Evolutionary conservation across 495 filamentous ascomycete species (phyloP).

Genomic region (Tuber magnatum): DNA sequence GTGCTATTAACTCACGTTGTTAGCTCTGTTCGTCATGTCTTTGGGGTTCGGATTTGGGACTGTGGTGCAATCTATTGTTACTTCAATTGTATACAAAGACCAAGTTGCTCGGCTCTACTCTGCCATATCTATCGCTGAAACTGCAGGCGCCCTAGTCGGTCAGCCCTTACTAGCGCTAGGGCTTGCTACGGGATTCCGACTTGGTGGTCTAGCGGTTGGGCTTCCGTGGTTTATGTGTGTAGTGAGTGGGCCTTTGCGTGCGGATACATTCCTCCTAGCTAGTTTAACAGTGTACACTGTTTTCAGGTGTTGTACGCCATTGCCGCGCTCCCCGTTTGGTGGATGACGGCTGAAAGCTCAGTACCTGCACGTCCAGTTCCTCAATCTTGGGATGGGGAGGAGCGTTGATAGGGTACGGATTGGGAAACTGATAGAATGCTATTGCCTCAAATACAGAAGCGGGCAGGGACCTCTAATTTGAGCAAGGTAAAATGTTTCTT

Average conservation of each 20-base stretch:
- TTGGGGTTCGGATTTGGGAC: slow-evolving; percentile 4
- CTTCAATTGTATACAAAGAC: slow-evolving; percentile 6
- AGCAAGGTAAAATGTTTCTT: neutral
- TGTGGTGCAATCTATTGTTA: slow-evolving; percentile 12
- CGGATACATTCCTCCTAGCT: neutral
- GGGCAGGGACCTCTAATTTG: neutral
- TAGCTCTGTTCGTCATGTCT: slow-evolving; percentile 14
- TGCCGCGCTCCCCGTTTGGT: neutral
- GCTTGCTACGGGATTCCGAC: slow-evolving; percentile 7
- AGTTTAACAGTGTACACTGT: neutral
- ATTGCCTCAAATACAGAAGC: neutral
- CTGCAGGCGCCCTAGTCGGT: slow-evolving; percentile 5
- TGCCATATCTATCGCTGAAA: slow-evolving; percentile 11
- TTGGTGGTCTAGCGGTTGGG: neutral
- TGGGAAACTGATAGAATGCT: neutral
- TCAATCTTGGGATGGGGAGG: neutral
- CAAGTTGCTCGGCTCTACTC: slow-evolving; percentile 2
- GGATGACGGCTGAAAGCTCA: neutral
- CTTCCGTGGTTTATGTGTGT: slow-evolving; percentile 3
- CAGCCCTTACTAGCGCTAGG: slow-evolving; percentile 2
- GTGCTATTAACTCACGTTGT: slow-evolving; percentile 5
- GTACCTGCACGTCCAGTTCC: neutral
- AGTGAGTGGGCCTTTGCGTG: slow-evolving; percentile 7
- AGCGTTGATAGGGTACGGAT: neutral
- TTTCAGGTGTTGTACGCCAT: neutral